Evolutionary conservation across 2,329 filamentous ascomycete species (phyloP).

Genomic region (Aspergillus pseudoglaucus): DNA sequence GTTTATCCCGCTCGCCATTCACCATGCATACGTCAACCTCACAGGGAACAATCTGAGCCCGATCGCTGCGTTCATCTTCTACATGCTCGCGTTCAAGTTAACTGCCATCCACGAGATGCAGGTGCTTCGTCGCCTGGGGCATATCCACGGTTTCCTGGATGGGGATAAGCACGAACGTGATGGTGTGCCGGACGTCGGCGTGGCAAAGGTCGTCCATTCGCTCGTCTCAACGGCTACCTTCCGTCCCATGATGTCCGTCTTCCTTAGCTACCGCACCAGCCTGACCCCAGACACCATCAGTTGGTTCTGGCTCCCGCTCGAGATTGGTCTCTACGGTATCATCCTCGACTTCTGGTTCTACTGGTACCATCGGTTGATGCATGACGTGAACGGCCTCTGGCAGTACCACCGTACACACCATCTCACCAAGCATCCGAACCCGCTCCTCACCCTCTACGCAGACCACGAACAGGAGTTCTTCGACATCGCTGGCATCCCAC

Average conservation of each 20-base stretch:
- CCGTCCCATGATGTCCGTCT: constrained; percentile 20
- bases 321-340: constrained; percentile 17
- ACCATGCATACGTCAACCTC: constrained; percentile 16
- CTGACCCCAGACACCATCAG: constrained; percentile 12
- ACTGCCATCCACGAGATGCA: constrained; percentile 21
- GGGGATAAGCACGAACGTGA: constrained; percentile 22
- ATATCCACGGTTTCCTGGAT: constrained; percentile 18
- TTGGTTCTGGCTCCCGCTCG: constrained; percentile 16
- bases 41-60: constrained; percentile 16
- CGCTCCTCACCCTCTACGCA: constrained; percentile 18
- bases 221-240: constrained; percentile 18
- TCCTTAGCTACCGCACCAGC: constrained; percentile 14
- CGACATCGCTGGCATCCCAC: constrained; percentile 18
- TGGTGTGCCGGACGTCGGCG: constrained; percentile 20
- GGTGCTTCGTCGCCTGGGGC: constrained; percentile 18
- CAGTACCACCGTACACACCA: constrained; percentile 22
- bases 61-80: constrained; percentile 15
- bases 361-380: constrained; percentile 22
- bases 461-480: constrained; percentile 21
- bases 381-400: constrained; percentile 17
- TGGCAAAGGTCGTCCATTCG: constrained; percentile 18
- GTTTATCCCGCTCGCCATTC: constrained; percentile 15
- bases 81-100: constrained; percentile 16
- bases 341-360: constrained; percentile 25
- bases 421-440: constrained; percentile 21